phyloP scores from a whole-genome alignment of 1,284 basidiomycete species.

The Naganishia albida region DNA sequence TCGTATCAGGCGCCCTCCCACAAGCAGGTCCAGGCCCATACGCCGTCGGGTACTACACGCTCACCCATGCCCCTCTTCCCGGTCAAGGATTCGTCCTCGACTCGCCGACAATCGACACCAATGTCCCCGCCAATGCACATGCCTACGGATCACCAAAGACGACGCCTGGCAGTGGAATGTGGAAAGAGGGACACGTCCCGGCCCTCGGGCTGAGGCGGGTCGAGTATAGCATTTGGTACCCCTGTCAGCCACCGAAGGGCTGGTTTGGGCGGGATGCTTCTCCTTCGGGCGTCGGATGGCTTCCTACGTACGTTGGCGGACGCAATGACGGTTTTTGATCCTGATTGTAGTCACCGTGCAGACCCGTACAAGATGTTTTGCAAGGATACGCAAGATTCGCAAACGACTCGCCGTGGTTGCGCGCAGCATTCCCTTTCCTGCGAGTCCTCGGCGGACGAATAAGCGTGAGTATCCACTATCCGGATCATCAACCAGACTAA shows the following conservation, averaged over 20 bases:
- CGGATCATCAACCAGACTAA: neutral
- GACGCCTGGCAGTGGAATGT: neutral
- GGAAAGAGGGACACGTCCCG: constrained; percentile 30
- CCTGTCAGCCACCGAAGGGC: constrained; percentile 32
- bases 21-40: constrained; percentile 9
- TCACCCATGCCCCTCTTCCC: constrained; percentile 18
- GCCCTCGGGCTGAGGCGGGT: constrained; percentile 40
- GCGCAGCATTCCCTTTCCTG: constrained; percentile 31
- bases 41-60: constrained; percentile 28
- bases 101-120: constrained; percentile 15
- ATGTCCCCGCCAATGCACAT: neutral
- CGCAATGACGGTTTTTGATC: neutral
- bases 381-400: constrained; percentile 27
- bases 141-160: neutral
- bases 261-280: constrained; percentile 29
- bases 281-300: constrained; percentile 38
- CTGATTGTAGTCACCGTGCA: neutral
- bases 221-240: constrained; percentile 47
- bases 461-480: constrained; percentile 32
- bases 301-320: constrained; percentile 37
- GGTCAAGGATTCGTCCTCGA: constrained; percentile 17
- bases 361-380: constrained; percentile 16
- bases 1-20: constrained; percentile 27
- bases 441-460: constrained; percentile 39
- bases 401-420: constrained; percentile 26